Evolutionary conservation across 345 rosid genomes (phyloP).

Genomic region (Garcia nutans): DNA sequence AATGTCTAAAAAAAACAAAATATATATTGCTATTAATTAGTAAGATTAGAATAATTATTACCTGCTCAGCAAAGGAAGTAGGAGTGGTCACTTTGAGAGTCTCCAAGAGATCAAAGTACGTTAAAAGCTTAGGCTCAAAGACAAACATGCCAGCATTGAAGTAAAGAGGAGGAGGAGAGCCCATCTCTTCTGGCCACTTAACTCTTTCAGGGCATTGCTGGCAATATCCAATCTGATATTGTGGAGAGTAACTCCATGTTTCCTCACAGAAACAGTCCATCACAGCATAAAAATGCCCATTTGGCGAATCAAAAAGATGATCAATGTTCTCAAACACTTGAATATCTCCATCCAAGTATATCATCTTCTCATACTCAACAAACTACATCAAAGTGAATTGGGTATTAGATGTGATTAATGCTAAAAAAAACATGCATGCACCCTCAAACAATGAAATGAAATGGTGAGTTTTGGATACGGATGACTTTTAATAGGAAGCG

Average conservation of each 20-base stretch:
- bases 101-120: constrained; percentile 50
- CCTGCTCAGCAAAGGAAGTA: constrained; percentile 81
- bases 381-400: constrained; percentile 33
- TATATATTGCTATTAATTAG: too few relatives aligned
- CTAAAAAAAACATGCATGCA: too few relatives aligned
- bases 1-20: too few relatives aligned
- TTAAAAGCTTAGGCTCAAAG: constrained; percentile 54
- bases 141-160: constrained; percentile 88
- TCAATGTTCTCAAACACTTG: constrained; percentile 81
- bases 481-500: too few relatives aligned
- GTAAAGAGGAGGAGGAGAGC: constrained; percentile 60
- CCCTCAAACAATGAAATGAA: too few relatives aligned
- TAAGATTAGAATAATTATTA: constrained; percentile 4
- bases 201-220: constrained; percentile 74
- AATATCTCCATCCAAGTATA: constrained; percentile 79
- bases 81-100: constrained; percentile 52
- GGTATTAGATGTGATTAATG: too few relatives aligned
- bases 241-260: constrained; percentile 60
- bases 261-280: constrained; percentile 88
- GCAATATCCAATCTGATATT: constrained; percentile 66
- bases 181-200: constrained; percentile 62
- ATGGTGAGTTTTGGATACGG: too few relatives aligned
- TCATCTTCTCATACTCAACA: constrained; percentile 68
- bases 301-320: constrained; percentile 54
- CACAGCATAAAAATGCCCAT: constrained; percentile 65